Conservation (phyloP, 768 basidiomycete genomes). For the Mrakia gelida region DNA sequence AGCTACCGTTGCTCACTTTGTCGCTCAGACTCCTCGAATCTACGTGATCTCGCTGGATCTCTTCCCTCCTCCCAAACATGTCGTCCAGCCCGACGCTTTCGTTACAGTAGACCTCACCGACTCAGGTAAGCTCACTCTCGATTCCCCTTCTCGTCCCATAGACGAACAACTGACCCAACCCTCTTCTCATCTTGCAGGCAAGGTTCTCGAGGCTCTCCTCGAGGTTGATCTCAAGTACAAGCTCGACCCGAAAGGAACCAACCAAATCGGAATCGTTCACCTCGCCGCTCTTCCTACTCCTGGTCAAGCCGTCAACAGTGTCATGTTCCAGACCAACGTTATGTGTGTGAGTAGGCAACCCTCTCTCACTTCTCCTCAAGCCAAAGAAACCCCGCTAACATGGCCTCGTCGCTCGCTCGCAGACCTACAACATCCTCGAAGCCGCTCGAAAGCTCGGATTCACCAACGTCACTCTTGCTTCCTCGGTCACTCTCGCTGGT, state of each 20-base stretch:
- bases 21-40: slow-evolving; percentile 6
- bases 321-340: slow-evolving; percentile 29
- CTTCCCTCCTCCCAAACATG: slow-evolving; percentile 9
- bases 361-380: no score
- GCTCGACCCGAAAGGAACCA: neutral
- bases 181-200: neutral
- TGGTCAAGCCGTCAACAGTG: slow-evolving; percentile 21
- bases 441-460: slow-evolving; percentile 38
- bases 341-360: neutral
- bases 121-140: neutral
- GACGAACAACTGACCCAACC: neutral
- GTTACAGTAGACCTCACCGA: slow-evolving; percentile 9
- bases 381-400: no score
- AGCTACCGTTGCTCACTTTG: slow-evolving; percentile 13
- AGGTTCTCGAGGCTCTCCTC: slow-evolving; percentile 2
- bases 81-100: slow-evolving; percentile 3
- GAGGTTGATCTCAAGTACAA: slow-evolving; percentile 18
- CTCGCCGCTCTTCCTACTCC: slow-evolving; percentile 30
- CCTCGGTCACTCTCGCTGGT: slow-evolving; percentile 37
- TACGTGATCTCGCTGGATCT: slow-evolving; percentile 7
- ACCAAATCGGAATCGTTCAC: slow-evolving; percentile 28
- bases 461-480: slow-evolving; percentile 34
- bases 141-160: no score
- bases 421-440: slow-evolving; percentile 39
- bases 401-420: no score